Evolutionary conservation across 2,329 filamentous ascomycete species (phyloP).

Genomic region (Microcyclospora tardicrescens): DNA sequence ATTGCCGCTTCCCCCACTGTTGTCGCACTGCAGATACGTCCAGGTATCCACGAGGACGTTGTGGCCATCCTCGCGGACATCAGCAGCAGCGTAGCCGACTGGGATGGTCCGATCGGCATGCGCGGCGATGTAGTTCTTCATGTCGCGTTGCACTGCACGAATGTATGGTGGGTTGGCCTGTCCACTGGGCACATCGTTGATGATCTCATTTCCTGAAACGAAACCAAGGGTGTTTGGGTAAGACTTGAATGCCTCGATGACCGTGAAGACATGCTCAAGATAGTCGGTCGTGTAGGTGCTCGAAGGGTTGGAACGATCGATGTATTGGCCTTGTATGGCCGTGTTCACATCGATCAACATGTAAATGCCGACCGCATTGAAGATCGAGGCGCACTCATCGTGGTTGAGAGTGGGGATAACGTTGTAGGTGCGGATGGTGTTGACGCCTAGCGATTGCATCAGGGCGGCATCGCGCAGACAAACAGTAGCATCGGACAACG

Average conservation of each 20-base stretch:
- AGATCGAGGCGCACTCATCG: conserved; percentile 49
- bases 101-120: conserved; percentile 46
- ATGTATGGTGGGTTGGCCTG: conserved; percentile 45
- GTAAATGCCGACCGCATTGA: conserved; percentile 54
- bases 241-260: conserved; percentile 54
- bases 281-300: conserved; percentile 44
- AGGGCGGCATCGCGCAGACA: conserved; percentile 52
- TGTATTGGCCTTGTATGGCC: conserved; percentile 41
- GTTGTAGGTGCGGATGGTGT: conserved; percentile 55
- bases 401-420: conserved; percentile 47
- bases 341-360: conserved; percentile 54
- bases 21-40: conserved; percentile 60
- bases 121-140: conserved; percentile 54
- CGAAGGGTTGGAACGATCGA: conserved; percentile 43
- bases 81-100: conserved; percentile 59
- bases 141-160: conserved; percentile 49
- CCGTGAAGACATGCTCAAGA: conserved; percentile 45
- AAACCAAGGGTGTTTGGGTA: conserved; percentile 55
- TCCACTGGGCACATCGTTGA: conserved; percentile 44
- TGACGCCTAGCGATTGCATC: conserved; percentile 51
- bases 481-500: conserved; percentile 42
- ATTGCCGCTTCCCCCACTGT: conserved; percentile 35
- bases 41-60: conserved; percentile 57
- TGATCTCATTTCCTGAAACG: conserved; percentile 56
- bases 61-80: conserved; percentile 45